Evolutionary conservation across 2,329 filamentous ascomycete genomes (phyloP).

Genomic region (Metarhizium sp.): DNA sequence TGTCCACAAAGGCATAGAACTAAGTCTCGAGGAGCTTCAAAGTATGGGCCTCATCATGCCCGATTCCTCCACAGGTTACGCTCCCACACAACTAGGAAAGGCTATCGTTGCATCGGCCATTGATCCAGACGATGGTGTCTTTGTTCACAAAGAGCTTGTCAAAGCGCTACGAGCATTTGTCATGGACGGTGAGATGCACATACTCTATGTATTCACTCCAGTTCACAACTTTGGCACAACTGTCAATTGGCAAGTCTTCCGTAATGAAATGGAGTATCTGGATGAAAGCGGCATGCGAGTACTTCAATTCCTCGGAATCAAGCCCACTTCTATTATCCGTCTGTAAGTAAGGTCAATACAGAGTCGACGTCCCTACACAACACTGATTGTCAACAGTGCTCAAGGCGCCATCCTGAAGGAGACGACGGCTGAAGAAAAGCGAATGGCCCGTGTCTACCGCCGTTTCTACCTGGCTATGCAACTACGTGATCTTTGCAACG

Average conservation of each 20-base stretch:
- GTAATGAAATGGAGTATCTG: slow-evolving; percentile 58
- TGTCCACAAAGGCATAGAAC: slow-evolving; percentile 44
- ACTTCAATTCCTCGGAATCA: slow-evolving; percentile 58
- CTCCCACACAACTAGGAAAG: slow-evolving; percentile 55
- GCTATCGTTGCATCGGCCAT: slow-evolving; percentile 66
- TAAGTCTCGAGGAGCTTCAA: slow-evolving; percentile 49
- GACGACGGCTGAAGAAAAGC: slow-evolving; percentile 49
- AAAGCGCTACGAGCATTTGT: slow-evolving; percentile 63
- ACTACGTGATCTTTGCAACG: slow-evolving; percentile 70
- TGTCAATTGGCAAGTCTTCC: slow-evolving; percentile 65
- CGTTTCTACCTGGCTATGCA: slow-evolving; percentile 69
- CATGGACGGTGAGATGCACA: slow-evolving; percentile 73
- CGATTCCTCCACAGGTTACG: slow-evolving; percentile 41
- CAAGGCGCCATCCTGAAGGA: slow-evolving; percentile 58
- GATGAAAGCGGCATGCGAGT: slow-evolving; percentile 65
- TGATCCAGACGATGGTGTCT: slow-evolving; percentile 65
- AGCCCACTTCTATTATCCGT: slow-evolving; percentile 55
- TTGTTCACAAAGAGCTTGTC: slow-evolving; percentile 59
- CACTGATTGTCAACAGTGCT: slow-evolving; percentile 37
- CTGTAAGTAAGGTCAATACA: slow-evolving; percentile 37
- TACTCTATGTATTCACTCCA: slow-evolving; percentile 69
- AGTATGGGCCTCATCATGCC: slow-evolving; percentile 43
- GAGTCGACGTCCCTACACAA: not conserved
- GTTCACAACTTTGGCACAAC: slow-evolving; percentile 47
- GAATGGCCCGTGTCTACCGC: slow-evolving; percentile 54